Percentiles rank a stretch among this genome's conserved stretches.
Conservation (phyloP, 805 yeast genomes). For the Lipomyces chichibuensis region DNA sequence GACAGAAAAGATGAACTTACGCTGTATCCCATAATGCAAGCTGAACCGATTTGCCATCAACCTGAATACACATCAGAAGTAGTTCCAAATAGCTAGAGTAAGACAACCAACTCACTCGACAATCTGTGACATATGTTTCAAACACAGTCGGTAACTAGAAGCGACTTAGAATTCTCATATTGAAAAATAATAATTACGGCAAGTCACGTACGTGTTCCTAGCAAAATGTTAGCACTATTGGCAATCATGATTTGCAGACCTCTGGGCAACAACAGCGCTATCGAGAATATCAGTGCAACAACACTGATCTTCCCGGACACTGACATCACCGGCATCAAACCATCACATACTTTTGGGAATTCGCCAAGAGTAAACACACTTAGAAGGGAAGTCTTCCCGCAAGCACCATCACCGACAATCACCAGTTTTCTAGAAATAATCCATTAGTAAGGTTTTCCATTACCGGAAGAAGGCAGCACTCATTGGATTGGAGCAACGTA, state of each 20-base stretch:
- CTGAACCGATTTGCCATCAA: slow-evolving; percentile 89
- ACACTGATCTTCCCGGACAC: background rate
- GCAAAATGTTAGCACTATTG: background rate
- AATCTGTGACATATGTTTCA: slow-evolving; percentile 91
- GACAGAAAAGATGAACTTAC: slow-evolving; percentile 35
- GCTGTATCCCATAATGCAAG: slow-evolving; percentile 95
- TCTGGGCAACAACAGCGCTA: background rate
- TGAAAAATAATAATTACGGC: background rate
- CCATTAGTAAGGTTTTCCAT: background rate
- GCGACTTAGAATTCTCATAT: background rate
- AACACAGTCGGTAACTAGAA: slow-evolving; percentile 87
- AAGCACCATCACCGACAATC: slow-evolving; percentile 80
- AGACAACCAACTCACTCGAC: slow-evolving; percentile 53
- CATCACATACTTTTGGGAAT: slow-evolving; percentile 72
- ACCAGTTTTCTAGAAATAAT: slow-evolving; percentile 66
- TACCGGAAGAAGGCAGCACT: background rate
- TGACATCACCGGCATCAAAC: background rate
- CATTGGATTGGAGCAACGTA: background rate
- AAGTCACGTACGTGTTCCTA: slow-evolving; percentile 36
- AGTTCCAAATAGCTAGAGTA: background rate
- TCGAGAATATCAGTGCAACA: background rate
- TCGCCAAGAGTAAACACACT: slow-evolving; percentile 93
- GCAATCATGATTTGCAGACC: background rate
- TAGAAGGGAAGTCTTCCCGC: slow-evolving; percentile 93
- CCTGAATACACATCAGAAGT: slow-evolving; percentile 16